Evolutionary conservation across 768 basidiomycete species (phyloP).

Genomic region (Porphyrellus cyaneotinctus): DNA sequence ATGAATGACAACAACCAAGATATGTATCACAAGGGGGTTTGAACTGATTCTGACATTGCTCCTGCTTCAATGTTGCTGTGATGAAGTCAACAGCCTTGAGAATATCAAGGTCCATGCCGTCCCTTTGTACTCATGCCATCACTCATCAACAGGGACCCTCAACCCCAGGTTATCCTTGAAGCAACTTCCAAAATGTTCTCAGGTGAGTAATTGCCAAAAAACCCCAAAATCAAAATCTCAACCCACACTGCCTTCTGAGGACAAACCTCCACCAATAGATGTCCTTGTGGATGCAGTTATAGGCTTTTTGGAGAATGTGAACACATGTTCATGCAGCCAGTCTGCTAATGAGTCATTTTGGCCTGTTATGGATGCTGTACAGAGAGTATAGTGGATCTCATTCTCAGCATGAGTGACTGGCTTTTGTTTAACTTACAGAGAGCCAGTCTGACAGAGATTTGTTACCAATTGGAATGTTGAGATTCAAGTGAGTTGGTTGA

Average conservation of each 20-base stretch:
- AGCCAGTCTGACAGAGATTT: background rate
- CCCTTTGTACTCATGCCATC: background rate
- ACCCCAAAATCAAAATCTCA: slow-evolving; percentile 33
- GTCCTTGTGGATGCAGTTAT: slow-evolving; percentile 84
- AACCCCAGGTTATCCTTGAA: slow-evolving; percentile 53
- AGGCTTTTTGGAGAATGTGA: slow-evolving; percentile 81
- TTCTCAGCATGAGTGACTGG: slow-evolving; percentile 62
- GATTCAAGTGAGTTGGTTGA: slow-evolving; percentile 52
- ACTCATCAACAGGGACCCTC: background rate
- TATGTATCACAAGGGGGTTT: slow-evolving; percentile 56
- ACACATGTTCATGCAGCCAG: slow-evolving; percentile 71
- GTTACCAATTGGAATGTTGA: slow-evolving; percentile 79
- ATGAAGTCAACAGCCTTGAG: slow-evolving; percentile 54
- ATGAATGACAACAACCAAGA: slow-evolving; percentile 13
- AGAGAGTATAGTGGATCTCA: slow-evolving; percentile 74
- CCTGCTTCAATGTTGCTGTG: slow-evolving; percentile 69
- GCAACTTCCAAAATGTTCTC: slow-evolving; percentile 55
- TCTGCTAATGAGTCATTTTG: slow-evolving; percentile 78
- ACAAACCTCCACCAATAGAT: slow-evolving; percentile 64
- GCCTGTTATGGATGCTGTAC: slow-evolving; percentile 60
- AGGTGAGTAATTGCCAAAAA: slow-evolving; percentile 36
- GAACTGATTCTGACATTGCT: slow-evolving; percentile 69
- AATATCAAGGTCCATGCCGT: slow-evolving; percentile 54
- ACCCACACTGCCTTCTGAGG: slow-evolving; percentile 9
- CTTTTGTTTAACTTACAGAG: background rate